Percentiles rank a stretch among this genome's conserved stretches.
These are phyloP conservation scores for Pseudozyma sp. DNA, from an alignment of 1,284 basidiomycete species.

Conservation along the genomic window DNA sequence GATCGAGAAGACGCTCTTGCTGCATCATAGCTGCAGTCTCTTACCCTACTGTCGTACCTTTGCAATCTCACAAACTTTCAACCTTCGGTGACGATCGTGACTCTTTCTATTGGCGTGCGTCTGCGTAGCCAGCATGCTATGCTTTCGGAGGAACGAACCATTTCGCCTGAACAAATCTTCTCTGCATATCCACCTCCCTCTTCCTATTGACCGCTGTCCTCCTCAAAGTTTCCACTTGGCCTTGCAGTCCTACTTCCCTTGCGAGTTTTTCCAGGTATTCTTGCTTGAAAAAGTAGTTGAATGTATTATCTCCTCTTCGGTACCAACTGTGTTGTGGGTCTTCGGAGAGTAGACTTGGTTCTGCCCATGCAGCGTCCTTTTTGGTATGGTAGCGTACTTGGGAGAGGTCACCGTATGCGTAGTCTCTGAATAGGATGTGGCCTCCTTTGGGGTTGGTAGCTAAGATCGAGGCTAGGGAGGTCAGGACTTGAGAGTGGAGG, in stretches of 20 bases:
- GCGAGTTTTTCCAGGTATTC: constrained; percentile 54
- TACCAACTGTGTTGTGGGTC: constrained; percentile 58
- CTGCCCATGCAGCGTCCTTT: constrained; percentile 59
- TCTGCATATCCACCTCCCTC: constrained; percentile 43
- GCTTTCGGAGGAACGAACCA: constrained; percentile 38
- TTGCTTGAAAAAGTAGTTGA: constrained; percentile 68
- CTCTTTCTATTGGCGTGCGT: too few species aligned
- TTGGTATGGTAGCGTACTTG: constrained; percentile 69
- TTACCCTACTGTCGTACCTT: too few species aligned
- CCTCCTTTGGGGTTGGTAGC: constrained; percentile 12
- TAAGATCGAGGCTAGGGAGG: constrained; percentile 16
- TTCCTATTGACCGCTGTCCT: constrained; percentile 35
- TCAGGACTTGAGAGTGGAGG: constrained; percentile 44
- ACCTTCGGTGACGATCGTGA: too few species aligned
- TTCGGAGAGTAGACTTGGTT: constrained; percentile 64
- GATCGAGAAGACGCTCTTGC: constrained; percentile 61
- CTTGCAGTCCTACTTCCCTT: constrained; percentile 45
- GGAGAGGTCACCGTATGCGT: constrained; percentile 67
- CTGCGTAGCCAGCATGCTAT: too few species aligned
- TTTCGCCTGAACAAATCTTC: constrained; percentile 62
- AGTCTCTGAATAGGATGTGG: constrained; percentile 68
- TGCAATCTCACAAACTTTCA: too few species aligned
- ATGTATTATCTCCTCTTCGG: constrained; percentile 68
- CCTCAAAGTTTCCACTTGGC: constrained; percentile 37
- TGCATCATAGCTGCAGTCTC: constrained; percentile 1